phyloP scores from a whole-genome alignment of 139 green algal genomes.

The Deuterostichococcus epilithicus region DNA sequence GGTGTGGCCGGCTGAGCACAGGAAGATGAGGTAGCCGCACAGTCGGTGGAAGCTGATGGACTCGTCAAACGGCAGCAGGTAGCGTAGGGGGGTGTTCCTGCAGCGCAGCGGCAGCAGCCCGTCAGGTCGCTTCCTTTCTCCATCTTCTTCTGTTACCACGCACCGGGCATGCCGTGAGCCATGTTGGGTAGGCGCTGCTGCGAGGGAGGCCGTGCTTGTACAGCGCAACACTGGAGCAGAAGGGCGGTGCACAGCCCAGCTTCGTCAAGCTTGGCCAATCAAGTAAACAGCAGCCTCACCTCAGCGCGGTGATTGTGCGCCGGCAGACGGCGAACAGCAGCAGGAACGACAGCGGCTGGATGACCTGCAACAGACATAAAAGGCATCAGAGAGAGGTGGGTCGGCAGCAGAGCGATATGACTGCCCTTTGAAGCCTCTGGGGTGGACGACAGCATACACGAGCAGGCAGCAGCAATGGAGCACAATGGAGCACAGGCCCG shows the following conservation, averaged over 20 bases:
- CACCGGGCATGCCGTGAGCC: too few species aligned
- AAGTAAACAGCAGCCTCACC: background rate
- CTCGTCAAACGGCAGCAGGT: background rate
- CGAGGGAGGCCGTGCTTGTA: too few species aligned
- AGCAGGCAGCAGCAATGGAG: background rate
- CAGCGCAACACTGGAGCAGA: too few species aligned
- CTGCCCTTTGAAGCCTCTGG: too few species aligned
- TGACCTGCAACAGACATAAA: background rate
- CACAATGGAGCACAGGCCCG: background rate
- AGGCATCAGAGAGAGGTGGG: background rate
- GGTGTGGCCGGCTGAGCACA: background rate
- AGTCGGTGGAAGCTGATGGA: conserved; percentile 1
- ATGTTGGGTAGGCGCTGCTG: too few species aligned
- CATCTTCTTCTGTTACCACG: too few species aligned
- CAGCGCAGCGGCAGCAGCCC: too few species aligned
- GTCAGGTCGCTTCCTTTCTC: too few species aligned
- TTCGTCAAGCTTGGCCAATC: too few species aligned
- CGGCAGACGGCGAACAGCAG: background rate
- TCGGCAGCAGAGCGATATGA: too few species aligned
- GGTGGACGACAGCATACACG: background rate
- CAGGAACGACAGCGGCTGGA: background rate
- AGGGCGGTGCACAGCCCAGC: too few species aligned
- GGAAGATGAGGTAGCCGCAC: background rate
- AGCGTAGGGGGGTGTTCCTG: background rate
- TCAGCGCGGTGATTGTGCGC: background rate